A percentile compares a stretch with the other conserved stretches of the same genome.
phyloP scores from a whole-genome alignment of 1,284 basidiomycete genomes.

The Ustilago cynodontis region DNA sequence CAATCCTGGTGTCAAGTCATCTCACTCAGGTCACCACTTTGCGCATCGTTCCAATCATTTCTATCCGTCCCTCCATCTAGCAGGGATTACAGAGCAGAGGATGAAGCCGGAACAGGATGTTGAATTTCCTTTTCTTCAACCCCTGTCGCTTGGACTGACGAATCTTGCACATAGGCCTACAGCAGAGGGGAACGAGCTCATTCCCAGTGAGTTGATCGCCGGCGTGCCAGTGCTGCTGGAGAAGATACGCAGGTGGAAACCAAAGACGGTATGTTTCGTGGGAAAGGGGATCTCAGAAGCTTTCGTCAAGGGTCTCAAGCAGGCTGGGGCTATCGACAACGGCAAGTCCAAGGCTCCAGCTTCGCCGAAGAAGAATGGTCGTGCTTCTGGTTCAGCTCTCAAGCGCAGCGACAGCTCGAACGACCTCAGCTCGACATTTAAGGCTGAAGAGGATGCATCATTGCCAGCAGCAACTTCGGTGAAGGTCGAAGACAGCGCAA shows the following conservation, averaged over 20 bases:
- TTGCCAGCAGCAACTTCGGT: background rate
- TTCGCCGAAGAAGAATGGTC: background rate
- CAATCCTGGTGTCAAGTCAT: conserved; percentile 54
- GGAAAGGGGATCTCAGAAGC: conserved; percentile 52
- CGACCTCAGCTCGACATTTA: background rate
- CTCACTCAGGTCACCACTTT: conserved; percentile 46
- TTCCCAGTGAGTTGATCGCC: conserved; percentile 40
- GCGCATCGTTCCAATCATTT: conserved; percentile 56
- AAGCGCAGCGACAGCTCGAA: background rate
- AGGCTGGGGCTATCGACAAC: conserved; percentile 25
- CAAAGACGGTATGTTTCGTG: conserved; percentile 44
- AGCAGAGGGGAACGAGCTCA: conserved; percentile 47
- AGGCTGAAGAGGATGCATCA: conserved; percentile 5
- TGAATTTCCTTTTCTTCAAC: conserved; percentile 29
- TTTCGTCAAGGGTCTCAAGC: conserved; percentile 41
- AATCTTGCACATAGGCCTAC: conserved; percentile 47
- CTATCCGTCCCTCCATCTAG: conserved; percentile 42
- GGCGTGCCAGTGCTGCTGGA: conserved; percentile 44
- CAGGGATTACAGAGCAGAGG: conserved; percentile 43
- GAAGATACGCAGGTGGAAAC: conserved; percentile 39
- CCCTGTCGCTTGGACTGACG: conserved; percentile 44
- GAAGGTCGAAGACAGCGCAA: background rate
- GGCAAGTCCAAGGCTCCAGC: conserved; percentile 4
- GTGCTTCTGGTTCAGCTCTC: background rate
- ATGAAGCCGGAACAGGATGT: conserved; percentile 48